phyloP scores from a whole-genome alignment of 768 basidiomycete species.

The Boletus bicolor region DNA sequence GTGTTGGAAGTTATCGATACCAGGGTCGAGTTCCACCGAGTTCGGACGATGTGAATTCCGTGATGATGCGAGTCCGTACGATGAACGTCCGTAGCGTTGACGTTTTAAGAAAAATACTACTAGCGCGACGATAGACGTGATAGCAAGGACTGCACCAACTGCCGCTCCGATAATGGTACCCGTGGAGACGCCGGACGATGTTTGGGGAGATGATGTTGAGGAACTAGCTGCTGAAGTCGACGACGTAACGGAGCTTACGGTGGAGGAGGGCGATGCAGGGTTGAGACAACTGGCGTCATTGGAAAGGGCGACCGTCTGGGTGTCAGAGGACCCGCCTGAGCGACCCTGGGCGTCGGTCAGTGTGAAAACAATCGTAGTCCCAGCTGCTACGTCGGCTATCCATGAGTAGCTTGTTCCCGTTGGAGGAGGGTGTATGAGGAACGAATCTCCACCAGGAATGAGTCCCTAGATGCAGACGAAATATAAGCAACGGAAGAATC shows the following conservation, averaged over 20 bases:
- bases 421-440: conserved; percentile 42
- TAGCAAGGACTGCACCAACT: conserved; percentile 50
- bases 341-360: conserved; percentile 50
- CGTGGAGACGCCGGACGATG: conserved; percentile 32
- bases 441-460: conserved; percentile 58
- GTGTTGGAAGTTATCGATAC: conserved; percentile 26
- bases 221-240: conserved; percentile 15
- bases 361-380: conserved; percentile 56
- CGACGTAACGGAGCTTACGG: conserved; percentile 26
- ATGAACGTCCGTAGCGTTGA: conserved; percentile 18
- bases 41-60: conserved; percentile 32
- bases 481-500: neutral
- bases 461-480: conserved; percentile 41
- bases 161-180: conserved; percentile 48
- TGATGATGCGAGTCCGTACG: conserved; percentile 30
- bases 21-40: conserved; percentile 38
- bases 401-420: conserved; percentile 44
- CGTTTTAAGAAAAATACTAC: conserved; percentile 48
- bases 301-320: conserved; percentile 45
- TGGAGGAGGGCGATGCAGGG: conserved; percentile 51
- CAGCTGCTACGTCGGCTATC: conserved; percentile 54
- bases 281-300: conserved; percentile 52
- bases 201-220: conserved; percentile 21
- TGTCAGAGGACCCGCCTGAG: conserved; percentile 59
- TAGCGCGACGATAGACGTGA: conserved; percentile 50